Evolutionary conservation across 257 asterid species (phyloP).

Genomic region (Striga asiatica): DNA sequence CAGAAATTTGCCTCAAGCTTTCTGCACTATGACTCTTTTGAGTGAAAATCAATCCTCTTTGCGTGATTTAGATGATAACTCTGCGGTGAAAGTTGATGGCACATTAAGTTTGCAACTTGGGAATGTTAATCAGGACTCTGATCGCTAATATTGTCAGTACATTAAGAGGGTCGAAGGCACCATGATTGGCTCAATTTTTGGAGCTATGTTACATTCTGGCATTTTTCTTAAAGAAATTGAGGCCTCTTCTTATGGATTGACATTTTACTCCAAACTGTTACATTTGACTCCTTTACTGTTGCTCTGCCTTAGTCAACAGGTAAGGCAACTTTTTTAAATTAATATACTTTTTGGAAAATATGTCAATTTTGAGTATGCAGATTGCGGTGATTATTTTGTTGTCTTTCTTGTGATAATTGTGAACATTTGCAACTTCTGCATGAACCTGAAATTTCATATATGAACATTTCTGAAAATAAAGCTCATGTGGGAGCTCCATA

Average conservation of each 20-base stretch:
- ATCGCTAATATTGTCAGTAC: conserved; percentile 26
- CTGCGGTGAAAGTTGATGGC: conserved; percentile 12
- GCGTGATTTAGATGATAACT: conserved; percentile 15
- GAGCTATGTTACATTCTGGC: conserved; percentile 14
- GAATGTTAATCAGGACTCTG: conserved; percentile 6
- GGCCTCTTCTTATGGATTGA: conserved; percentile 20
- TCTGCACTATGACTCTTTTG: conserved; percentile 7
- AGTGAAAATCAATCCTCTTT: conserved; percentile 16
- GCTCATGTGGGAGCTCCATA: no score
- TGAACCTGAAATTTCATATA: no score
- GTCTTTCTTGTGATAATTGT: background rate
- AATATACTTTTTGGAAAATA: background rate
- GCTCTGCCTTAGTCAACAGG: conserved; percentile 29
- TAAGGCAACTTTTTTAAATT: conserved; percentile 11
- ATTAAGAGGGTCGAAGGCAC: conserved; percentile 28
- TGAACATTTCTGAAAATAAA: background rate
- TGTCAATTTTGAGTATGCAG: background rate
- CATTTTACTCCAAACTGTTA: conserved; percentile 22
- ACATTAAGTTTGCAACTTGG: conserved; percentile 18
- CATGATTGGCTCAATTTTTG: conserved; percentile 17
- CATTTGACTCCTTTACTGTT: conserved; percentile 18
- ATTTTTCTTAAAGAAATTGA: conserved; percentile 14
- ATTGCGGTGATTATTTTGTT: conserved; percentile 1
- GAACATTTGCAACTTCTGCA: no score
- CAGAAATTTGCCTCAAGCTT: conserved; percentile 14